Evolutionary conservation across 2,329 filamentous ascomycete genomes (phyloP), one percentile per base, ranked within the genome.

Genomic region (Stagonosporopsis cucurbitacearum): DNA sequence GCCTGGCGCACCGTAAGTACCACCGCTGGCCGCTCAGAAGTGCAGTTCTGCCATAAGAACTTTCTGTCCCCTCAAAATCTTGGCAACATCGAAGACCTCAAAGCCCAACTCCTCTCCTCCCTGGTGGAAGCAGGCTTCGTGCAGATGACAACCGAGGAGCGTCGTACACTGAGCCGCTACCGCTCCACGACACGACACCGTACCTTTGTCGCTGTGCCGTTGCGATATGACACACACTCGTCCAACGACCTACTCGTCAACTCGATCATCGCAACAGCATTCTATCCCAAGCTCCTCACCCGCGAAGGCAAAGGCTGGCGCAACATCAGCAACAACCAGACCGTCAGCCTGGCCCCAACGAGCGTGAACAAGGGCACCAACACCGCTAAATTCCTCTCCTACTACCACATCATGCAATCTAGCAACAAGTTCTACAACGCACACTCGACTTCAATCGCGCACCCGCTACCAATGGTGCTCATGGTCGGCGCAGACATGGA

Each of bases 331-430:
- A 98, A 96, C 78, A 97, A 96, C 72, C 94, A 98, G 75, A 84
- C 86, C 40, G 92, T 99, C 65, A 92, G 87, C 54, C 80, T 99
- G 19, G 92, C 96, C 64, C 90, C 92, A 0, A 90, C 89, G 0
- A 96, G 92, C 1, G 91, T 99, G 63, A 98, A 98, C 75, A 92
- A 92, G 70, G 84, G 63, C 19, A 65, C 65, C 1, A 88, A 60
- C 13, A 66, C 63, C 5, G 79, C 92, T 35, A 88, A 87, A 69
- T 98, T 91, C 87, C 79, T 99, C 40, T 95, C 91, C 0, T 99
- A 96, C 75, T 98, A 98, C 78, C 90, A 96, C 73, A 96, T 98
- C 62, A 96, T 98, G 91, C 93, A 97, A 75, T 89, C 90, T 2
- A 92, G 80, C 78, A 91, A 88, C 83, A 84, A 83, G 58, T 88